These are phyloP conservation scores for Clavispora carvajalis DNA, from an alignment of 805 yeast species.

Conservation along the genomic window DNA sequence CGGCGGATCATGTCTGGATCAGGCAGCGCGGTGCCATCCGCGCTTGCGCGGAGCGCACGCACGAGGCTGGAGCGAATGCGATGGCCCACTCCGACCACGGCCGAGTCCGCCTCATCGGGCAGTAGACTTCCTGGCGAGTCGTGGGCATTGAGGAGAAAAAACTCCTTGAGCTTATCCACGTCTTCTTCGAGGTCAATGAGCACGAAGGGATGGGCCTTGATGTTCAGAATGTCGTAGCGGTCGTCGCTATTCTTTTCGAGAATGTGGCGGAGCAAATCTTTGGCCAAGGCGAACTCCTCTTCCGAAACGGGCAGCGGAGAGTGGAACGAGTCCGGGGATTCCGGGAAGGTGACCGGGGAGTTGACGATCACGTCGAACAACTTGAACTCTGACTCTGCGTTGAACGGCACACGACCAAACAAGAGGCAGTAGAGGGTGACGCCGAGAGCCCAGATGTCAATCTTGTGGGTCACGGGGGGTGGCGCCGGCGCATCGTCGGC, in stretches of 20 bases:
- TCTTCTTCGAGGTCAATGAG: constrained; percentile 37
- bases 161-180: constrained; percentile 28
- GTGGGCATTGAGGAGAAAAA: constrained; percentile 26
- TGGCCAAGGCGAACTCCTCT: constrained; percentile 43
- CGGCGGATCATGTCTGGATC: constrained; percentile 19
- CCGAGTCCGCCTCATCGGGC: constrained; percentile 65
- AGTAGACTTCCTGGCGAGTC: constrained; percentile 45
- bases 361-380: constrained; percentile 77
- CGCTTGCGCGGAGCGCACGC: constrained; percentile 31
- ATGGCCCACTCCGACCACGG: constrained; percentile 77
- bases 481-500: constrained; percentile 8
- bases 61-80: constrained; percentile 37
- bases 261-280: constrained; percentile 56
- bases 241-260: constrained; percentile 64
- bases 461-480: constrained; percentile 67
- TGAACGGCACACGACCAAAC: constrained; percentile 86
- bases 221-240: constrained; percentile 65
- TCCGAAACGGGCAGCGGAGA: constrained; percentile 36
- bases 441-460: constrained; percentile 98
- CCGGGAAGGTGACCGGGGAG: constrained; percentile 55
- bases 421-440: constrained; percentile 83
- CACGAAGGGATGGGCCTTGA: constrained; percentile 71
- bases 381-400: constrained; percentile 80
- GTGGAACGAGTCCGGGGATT: constrained; percentile 24
- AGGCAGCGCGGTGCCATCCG: constrained; percentile 6